Base-by-base conservation (phyloP, 1,284 basidiomycete genomes). In the Fereydounia khargensis region DNA sequence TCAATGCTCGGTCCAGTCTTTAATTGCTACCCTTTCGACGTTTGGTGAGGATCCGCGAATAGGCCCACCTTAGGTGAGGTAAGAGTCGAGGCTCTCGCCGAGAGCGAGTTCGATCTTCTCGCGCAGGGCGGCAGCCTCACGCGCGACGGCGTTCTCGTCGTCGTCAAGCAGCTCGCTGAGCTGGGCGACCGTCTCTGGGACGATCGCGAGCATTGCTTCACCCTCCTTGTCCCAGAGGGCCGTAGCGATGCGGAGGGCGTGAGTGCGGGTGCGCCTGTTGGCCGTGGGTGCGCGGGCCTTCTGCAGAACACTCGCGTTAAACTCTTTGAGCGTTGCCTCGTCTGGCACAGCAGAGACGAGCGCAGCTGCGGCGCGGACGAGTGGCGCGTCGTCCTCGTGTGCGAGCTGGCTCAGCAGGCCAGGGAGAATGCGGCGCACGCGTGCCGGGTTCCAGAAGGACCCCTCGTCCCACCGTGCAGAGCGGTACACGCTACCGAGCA, bases 381-480 rank as follows among this genome's bases (percentile, higher is more conserved):
- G 31, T 33, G 13, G 9, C 20, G 31, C 8, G 8, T 33, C 35
- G 6, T 17, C n/a, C 20, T 42, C 37, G 25, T 31, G 5, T 33
- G 24, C 43, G 30, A 50, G 42, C 23, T 51, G 22, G 23, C 39
- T 39, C 39, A 89, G 78, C 77, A 92, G 90, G 19, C 80, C 78
- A 16, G 87, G 79, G 19, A 91, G 71, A 13, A 90, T 76, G 56
- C 84, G 82, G 16, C 83, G 80, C 17, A 90, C 77, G 47, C 86
- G 86, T 57, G 88, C 84, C 49, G 89, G 85, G 19, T 87, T 85
- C 92, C 91, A 96, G 81, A 88, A 95, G 16, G 88, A 82, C 64
- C 86, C 86, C 61, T 95, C 88, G 70, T 97, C 92, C 32, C 82
- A 82, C 42, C 80, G 79, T 47, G 95, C 81, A 19, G 86, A 86